These are phyloP conservation scores for Pseudozyma hubeiensis DNA, from an alignment of 1,284 basidiomycete genomes.

Conservation along the genomic window DNA sequence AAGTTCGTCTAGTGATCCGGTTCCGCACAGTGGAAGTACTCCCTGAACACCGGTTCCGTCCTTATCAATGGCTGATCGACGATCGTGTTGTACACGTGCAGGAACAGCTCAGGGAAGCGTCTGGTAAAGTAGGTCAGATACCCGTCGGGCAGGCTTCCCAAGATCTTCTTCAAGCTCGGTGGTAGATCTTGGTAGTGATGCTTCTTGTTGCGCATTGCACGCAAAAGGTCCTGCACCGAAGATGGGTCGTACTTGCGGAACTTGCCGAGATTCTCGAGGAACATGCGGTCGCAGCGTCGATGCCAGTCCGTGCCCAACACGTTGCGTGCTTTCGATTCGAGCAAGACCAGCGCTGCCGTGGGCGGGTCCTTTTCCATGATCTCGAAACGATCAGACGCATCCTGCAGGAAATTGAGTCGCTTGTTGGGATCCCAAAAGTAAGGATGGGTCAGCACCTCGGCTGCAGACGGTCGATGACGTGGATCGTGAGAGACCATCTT, in stretches of 20 bases:
- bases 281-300: conserved; percentile 82
- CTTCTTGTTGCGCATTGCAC: conserved; percentile 98
- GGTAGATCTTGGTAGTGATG: conserved; percentile 97
- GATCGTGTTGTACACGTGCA: conserved; percentile 89
- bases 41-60: conserved; percentile 56
- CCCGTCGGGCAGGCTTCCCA: conserved; percentile 90
- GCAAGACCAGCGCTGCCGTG: conserved; percentile 78
- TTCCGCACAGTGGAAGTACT: conserved; percentile 55
- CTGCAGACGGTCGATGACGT: conserved; percentile 81
- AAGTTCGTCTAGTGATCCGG: conserved; percentile 30
- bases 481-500: conserved; percentile 61
- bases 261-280: conserved; percentile 94
- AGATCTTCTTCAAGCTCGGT: conserved; percentile 84
- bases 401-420: conserved; percentile 90
- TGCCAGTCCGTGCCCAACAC: conserved; percentile 80
- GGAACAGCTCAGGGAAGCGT: conserved; percentile 88
- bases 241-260: conserved; percentile 91
- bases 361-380: conserved; percentile 87
- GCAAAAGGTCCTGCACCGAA: conserved; percentile 88
- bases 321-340: conserved; percentile 74
- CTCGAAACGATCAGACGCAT: conserved; percentile 96
- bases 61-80: conserved; percentile 68
- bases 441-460: conserved; percentile 86
- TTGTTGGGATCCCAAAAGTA: conserved; percentile 94
- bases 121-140: conserved; percentile 92